phyloP scores from a whole-genome alignment of 345 rosid species.

The Excoecaria cochinchinensis region DNA sequence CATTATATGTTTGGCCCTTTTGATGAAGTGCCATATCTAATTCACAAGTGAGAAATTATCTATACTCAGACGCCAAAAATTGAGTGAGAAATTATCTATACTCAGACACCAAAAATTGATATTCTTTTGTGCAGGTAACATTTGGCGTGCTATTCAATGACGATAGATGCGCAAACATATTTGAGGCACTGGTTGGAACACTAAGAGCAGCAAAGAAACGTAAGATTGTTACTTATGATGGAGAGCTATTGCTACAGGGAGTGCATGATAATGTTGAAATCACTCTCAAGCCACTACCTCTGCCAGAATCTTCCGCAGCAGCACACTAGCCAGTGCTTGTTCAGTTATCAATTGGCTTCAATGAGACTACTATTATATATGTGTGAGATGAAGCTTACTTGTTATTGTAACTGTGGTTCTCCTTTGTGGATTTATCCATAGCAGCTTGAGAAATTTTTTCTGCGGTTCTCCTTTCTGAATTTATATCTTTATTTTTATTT shows the following conservation, averaged over 20 bases:
- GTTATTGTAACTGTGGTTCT: not conserved
- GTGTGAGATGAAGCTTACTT: not conserved
- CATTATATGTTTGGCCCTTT: too few relatives aligned
- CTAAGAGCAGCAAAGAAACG: slow-evolving; percentile 94
- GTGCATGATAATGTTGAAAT: slow-evolving; percentile 91
- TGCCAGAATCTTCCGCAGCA: slow-evolving; percentile 19
- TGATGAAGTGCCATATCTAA: not conserved
- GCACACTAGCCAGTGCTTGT: not conserved
- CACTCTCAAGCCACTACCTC: slow-evolving; percentile 52
- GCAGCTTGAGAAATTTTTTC: not conserved
- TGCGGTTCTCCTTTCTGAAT: too few relatives aligned
- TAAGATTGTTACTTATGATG: slow-evolving; percentile 61
- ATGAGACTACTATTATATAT: not conserved
- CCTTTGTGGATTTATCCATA: not conserved
- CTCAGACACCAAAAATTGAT: not conserved
- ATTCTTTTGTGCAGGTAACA: slow-evolving; percentile 55
- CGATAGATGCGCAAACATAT: slow-evolving; percentile 88
- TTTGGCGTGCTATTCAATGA: slow-evolving; percentile 85
- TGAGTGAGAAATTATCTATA: too few relatives aligned
- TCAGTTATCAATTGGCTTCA: not conserved
- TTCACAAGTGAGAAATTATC: not conserved
- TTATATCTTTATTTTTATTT: too few relatives aligned
- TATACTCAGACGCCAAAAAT: too few relatives aligned
- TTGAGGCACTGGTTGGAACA: slow-evolving; percentile 92
- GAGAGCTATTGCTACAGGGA: slow-evolving; percentile 88